phyloP scores from a whole-genome alignment of 371 early-diverging fungal species.

The Syncephalastrum racemosum region DNA sequence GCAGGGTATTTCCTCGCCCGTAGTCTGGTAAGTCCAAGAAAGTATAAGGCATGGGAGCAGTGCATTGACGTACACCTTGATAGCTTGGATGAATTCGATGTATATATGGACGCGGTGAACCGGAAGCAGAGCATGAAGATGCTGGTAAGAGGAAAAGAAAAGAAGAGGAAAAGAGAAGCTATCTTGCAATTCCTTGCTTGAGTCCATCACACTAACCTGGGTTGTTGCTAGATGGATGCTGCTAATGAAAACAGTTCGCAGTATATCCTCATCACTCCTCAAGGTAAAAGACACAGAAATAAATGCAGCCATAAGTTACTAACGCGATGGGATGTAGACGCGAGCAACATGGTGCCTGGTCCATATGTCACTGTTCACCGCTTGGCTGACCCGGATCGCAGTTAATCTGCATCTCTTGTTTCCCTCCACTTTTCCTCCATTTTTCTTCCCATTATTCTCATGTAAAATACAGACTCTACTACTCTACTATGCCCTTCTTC shows the following conservation, averaged over 20 bases:
- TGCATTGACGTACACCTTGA: too few species aligned
- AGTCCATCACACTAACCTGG: not conserved
- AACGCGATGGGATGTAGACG: constrained; percentile 25
- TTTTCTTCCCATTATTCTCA: too few species aligned
- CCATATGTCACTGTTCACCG: constrained; percentile 71
- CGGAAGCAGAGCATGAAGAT: constrained; percentile 84
- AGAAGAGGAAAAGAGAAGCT: too few species aligned
- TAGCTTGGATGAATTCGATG: constrained; percentile 99
- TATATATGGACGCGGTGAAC: constrained; percentile 99
- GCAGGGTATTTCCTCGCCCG: constrained; percentile 94
- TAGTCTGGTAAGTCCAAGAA: constrained; percentile 69
- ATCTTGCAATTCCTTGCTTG: too few species aligned
- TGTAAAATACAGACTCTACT: too few species aligned
- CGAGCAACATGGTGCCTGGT: constrained; percentile 59
- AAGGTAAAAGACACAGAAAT: constrained; percentile 45
- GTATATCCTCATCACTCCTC: constrained; percentile 95
- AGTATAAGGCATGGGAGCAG: not conserved
- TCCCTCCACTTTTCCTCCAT: too few species aligned
- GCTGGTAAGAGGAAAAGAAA: constrained; percentile 52
- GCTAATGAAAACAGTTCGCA: constrained; percentile 79
- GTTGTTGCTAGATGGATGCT: constrained; percentile 59
- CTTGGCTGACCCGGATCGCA: constrained; percentile 72
- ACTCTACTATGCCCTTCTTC: too few species aligned
- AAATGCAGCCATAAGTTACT: constrained; percentile 28
- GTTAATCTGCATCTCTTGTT: too few species aligned